Evolutionary conservation across 331 rosid species (phyloP).

Genomic region (Prunus yedoensis): DNA sequence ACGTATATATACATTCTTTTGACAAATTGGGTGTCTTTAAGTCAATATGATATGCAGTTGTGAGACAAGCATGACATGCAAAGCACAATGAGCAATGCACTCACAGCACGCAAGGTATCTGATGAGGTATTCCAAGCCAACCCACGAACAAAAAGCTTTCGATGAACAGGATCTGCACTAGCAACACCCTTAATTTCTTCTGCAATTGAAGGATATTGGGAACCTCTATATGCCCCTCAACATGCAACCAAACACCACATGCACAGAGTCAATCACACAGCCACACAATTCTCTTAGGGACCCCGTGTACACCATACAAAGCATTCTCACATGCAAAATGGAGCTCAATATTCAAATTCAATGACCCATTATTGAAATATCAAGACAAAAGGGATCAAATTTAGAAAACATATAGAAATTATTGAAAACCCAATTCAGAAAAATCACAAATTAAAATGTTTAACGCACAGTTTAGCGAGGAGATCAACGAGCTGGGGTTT

Average conservation of each 20-base stretch:
- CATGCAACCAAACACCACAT: constrained; percentile 90
- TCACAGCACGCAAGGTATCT: constrained; percentile 88
- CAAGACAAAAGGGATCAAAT: background rate
- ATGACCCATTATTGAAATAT: background rate
- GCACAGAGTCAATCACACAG: constrained; percentile 77
- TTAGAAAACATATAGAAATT: background rate
- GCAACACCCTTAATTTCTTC: constrained; percentile 82
- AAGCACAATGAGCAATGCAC: constrained; percentile 60
- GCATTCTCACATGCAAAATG: constrained; percentile 28
- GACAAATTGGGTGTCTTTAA: background rate
- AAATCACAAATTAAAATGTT: background rate
- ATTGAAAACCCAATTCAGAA: background rate
- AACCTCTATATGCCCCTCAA: constrained; percentile 86
- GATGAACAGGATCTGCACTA: constrained; percentile 68
- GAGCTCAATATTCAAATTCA: constrained; percentile 1
- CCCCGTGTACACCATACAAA: constrained; percentile 36
- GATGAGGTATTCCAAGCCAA: constrained; percentile 78
- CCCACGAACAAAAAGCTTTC: constrained; percentile 94
- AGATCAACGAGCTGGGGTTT: constrained; percentile 76
- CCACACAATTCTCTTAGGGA: constrained; percentile 42
- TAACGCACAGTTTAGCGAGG: constrained; percentile 70
- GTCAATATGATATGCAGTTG: constrained; percentile 15
- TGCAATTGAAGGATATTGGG: constrained; percentile 81
- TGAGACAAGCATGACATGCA: constrained; percentile 51
- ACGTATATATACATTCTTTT: background rate